Conservation (phyloP, 2,329 filamentous ascomycete genomes). For the Stagonosporopsis rhizophila region DNA sequence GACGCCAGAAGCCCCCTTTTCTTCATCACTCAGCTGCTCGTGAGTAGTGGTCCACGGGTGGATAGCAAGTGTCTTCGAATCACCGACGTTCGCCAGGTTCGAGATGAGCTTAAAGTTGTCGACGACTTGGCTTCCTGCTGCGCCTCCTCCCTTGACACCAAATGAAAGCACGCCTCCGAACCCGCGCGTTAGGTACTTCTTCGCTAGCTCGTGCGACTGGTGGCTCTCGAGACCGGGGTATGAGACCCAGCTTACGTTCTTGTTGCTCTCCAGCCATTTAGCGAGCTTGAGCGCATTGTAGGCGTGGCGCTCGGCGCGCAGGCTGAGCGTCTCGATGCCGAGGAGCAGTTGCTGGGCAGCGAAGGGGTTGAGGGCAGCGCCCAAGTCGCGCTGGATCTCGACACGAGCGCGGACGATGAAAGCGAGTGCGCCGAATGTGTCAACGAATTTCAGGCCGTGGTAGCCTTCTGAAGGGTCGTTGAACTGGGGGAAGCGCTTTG, state of each 20-base stretch:
- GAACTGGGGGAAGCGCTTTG: constrained; percentile 88
- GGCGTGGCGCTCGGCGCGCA: constrained; percentile 86
- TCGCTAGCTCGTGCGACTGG: constrained; percentile 77
- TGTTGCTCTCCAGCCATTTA: constrained; percentile 80
- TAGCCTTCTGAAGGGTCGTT: constrained; percentile 87
- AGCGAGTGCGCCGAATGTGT: constrained; percentile 82
- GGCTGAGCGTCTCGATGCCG: constrained; percentile 86
- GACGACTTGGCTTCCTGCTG: constrained; percentile 85
- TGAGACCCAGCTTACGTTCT: constrained; percentile 89
- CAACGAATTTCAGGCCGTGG: constrained; percentile 93
- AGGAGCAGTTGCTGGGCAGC: constrained; percentile 90
- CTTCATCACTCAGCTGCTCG: constrained; percentile 84
- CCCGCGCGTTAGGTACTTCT: constrained; percentile 84
- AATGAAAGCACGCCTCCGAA: constrained; percentile 93
- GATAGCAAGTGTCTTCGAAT: constrained; percentile 93
- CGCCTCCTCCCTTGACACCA: constrained; percentile 86
- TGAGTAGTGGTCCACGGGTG: constrained; percentile 97
- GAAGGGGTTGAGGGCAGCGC: constrained; percentile 84
- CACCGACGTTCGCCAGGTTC: constrained; percentile 94
- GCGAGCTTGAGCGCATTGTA: constrained; percentile 83
- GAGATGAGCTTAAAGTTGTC: constrained; percentile 95
- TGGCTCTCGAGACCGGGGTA: constrained; percentile 90
- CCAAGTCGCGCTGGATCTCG: constrained; percentile 88
- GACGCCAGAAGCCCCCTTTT: constrained; percentile 80
- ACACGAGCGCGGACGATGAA: constrained; percentile 88